These are phyloP conservation scores for Chlorella sp. DNA, from an alignment of 139 green algal genomes.

Conservation along the genomic window DNA sequence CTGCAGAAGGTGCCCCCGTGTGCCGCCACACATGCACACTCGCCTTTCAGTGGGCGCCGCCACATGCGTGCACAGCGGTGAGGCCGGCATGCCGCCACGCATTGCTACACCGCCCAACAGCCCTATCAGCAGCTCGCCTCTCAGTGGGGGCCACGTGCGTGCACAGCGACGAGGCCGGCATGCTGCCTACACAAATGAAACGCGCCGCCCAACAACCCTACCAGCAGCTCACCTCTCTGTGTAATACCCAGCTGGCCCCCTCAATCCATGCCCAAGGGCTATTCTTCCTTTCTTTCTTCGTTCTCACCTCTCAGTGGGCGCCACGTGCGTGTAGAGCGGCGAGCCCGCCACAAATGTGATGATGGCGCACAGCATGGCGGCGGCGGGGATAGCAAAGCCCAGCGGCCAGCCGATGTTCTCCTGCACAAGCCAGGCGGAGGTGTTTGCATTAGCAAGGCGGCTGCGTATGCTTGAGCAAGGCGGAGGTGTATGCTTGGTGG, in stretches of 20 bases:
- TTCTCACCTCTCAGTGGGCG: conserved; percentile 72
- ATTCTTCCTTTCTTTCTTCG: too few species aligned
- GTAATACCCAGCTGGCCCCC: too few species aligned
- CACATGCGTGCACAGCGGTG: too few species aligned
- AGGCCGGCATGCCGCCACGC: not conserved
- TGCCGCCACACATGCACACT: too few species aligned
- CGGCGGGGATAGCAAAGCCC: conserved; percentile 87
- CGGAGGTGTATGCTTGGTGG: not conserved
- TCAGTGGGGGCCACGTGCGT: conserved; percentile 62
- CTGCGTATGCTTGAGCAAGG: too few species aligned
- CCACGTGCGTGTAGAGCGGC: conserved; percentile 67
- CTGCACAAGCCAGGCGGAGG: conserved; percentile 14
- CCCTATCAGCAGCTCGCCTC: conserved; percentile 34
- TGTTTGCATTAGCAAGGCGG: not conserved
- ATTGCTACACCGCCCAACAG: not conserved
- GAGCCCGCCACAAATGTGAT: conserved; percentile 77
- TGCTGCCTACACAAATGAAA: not conserved
- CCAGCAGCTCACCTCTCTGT: too few species aligned
- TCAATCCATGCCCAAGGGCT: too few species aligned
- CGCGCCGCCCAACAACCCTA: not conserved
- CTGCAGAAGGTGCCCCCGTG: too few species aligned
- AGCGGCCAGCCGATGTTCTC: conserved; percentile 86
- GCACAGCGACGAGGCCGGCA: not conserved
- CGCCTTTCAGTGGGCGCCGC: too few species aligned
- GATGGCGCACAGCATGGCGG: conserved; percentile 82